phyloP scores from a whole-genome alignment of 805 yeast species.

The Monosporozyma solicola region DNA sequence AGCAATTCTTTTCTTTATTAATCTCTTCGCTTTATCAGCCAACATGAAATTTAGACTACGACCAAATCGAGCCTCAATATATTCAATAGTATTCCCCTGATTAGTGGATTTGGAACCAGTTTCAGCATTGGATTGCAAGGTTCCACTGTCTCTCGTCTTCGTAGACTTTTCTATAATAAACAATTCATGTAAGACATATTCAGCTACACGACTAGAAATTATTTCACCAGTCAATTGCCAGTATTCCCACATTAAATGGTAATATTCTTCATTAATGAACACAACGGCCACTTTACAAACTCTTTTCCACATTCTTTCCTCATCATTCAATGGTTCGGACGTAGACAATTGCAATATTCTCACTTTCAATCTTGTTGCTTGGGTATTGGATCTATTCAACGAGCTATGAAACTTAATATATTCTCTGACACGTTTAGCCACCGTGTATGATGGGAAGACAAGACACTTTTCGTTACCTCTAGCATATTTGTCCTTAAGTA shows the following conservation, averaged over 20 bases:
- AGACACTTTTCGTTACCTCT: constrained; percentile 67
- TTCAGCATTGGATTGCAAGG: neutral
- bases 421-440: constrained; percentile 79
- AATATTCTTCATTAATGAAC: constrained; percentile 57
- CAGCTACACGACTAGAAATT: constrained; percentile 83
- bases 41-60: constrained; percentile 66
- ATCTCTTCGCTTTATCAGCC: constrained; percentile 64
- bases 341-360: constrained; percentile 69
- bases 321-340: constrained; percentile 50
- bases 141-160: constrained; percentile 9
- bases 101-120: neutral
- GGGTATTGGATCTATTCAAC: constrained; percentile 5
- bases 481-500: constrained; percentile 62
- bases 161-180: constrained; percentile 30
- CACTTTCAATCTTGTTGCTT: constrained; percentile 29
- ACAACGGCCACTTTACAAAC: constrained; percentile 70
- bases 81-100: constrained; percentile 29
- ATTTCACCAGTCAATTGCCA: constrained; percentile 99
- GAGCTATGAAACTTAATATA: constrained; percentile 44
- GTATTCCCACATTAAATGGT: constrained; percentile 64
- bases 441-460: constrained; percentile 66
- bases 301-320: constrained; percentile 49
- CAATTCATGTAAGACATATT: constrained; percentile 64
- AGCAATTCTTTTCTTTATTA: constrained; percentile 67
- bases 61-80: constrained; percentile 85